These are phyloP conservation scores for Monosporascus sp. DNA, from an alignment of 2,329 filamentous ascomycete genomes.

Conservation along the genomic window DNA sequence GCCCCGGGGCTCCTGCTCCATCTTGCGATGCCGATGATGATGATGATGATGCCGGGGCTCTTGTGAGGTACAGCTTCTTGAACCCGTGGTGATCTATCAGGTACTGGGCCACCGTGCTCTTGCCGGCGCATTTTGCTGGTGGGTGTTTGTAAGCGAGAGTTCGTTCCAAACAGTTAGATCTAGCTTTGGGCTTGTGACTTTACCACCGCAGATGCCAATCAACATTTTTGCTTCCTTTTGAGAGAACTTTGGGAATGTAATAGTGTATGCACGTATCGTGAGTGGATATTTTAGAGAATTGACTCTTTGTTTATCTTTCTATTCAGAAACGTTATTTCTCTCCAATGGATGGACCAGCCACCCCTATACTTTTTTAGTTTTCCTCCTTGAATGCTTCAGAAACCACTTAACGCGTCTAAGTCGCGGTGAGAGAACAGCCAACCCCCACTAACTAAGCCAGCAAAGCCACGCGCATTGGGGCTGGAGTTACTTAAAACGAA, in stretches of 20 bases:
- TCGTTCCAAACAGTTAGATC: not conserved
- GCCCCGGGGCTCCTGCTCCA: not conserved
- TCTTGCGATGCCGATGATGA: not conserved
- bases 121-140: conserved; percentile 86
- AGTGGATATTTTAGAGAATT: too few species aligned
- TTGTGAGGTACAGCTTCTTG: conserved; percentile 59
- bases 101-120: conserved; percentile 83
- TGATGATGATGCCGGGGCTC: conserved; percentile 1
- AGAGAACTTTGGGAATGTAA: too few species aligned
- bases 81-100: conserved; percentile 82
- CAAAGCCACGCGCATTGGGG: not conserved
- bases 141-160: conserved; percentile 9
- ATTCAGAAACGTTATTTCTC: too few species aligned
- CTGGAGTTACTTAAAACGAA: too few species aligned
- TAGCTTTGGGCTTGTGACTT: conserved; percentile 11
- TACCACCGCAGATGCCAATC: conserved; percentile 72
- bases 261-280: too few species aligned
- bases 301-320: too few species aligned
- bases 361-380: not conserved
- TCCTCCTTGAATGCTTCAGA: too few species aligned
- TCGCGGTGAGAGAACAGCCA: not conserved
- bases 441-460: not conserved
- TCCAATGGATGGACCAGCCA: too few species aligned
- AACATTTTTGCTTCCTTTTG: conserved; percentile 49
- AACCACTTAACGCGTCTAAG: not conserved